Evolutionary conservation across 179 eudicot species (phyloP).

Genomic region (Nepenthes alata): DNA sequence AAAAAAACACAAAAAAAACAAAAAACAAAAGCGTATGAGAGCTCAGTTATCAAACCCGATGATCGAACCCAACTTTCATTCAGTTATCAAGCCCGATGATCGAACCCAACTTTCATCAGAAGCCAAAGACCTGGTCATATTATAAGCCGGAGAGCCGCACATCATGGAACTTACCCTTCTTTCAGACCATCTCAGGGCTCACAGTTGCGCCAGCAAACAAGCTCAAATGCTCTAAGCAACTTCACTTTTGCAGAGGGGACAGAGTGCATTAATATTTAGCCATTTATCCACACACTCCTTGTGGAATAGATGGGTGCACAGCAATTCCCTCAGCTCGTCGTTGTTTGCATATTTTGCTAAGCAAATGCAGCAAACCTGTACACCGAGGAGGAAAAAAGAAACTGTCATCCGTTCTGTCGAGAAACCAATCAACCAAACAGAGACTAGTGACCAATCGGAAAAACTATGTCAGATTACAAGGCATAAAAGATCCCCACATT

Average conservation of each 20-base stretch:
- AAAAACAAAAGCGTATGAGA: too few species aligned
- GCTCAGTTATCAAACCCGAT: too few species aligned
- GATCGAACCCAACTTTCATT: too few species aligned
- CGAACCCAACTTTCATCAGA: too few species aligned
- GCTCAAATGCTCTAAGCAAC: conserved; percentile 30
- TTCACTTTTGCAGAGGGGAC: conserved; percentile 39
- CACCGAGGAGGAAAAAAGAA: background rate
- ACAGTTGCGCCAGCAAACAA: conserved; percentile 31
- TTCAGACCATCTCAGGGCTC: conserved; percentile 21
- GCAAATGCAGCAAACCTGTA: conserved; percentile 41
- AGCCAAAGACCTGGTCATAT: too few species aligned
- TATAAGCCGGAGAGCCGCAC: too few species aligned
- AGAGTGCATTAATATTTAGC: conserved; percentile 39
- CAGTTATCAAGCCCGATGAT: too few species aligned
- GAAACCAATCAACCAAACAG: background rate
- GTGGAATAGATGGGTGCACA: conserved; percentile 38
- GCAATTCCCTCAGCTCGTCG: conserved; percentile 33
- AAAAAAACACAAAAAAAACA: too few species aligned
- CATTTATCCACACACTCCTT: conserved; percentile 45
- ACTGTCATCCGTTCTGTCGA: background rate
- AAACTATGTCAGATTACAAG: background rate
- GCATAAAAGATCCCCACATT: background rate
- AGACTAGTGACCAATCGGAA: background rate
- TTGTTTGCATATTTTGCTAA: conserved; percentile 37
- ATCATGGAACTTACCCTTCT: too few species aligned